These are phyloP conservation scores for Colletotrichum cereale DNA, from an alignment of 2,329 filamentous ascomycete genomes.

Conservation along the genomic window DNA sequence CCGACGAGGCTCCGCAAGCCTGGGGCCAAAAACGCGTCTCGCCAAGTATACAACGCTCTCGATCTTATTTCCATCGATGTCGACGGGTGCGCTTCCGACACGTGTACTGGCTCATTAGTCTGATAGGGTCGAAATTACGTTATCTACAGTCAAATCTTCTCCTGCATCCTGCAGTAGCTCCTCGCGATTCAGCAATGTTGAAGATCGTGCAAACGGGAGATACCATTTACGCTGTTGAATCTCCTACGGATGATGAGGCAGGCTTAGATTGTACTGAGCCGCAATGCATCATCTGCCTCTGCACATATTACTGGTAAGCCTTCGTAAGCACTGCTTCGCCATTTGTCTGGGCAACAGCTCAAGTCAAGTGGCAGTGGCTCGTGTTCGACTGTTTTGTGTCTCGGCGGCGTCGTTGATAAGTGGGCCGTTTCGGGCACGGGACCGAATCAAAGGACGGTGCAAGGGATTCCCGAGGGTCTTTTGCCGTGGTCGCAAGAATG, in stretches of 20 bases:
- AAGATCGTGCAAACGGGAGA: background rate
- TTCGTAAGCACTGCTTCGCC: background rate
- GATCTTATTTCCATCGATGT: background rate
- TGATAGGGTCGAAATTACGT: slow-evolving; percentile 1
- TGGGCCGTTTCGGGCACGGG: slow-evolving; percentile 23
- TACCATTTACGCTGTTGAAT: background rate
- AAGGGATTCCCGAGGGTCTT: slow-evolving; percentile 10
- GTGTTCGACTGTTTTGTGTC: slow-evolving; percentile 6
- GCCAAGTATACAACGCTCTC: background rate
- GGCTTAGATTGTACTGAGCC: background rate
- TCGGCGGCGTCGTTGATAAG: slow-evolving; percentile 18
- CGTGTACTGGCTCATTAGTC: slow-evolving; percentile 8
- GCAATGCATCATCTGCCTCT: background rate
- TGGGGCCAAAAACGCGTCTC: background rate
- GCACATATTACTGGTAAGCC: background rate
- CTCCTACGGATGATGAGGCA: background rate
- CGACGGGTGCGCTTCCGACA: background rate
- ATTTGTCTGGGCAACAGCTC: background rate
- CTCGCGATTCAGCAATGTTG: background rate
- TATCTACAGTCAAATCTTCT: slow-evolving; percentile 6
- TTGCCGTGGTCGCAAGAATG: slow-evolving; percentile 4
- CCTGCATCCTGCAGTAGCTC: slow-evolving; percentile 8
- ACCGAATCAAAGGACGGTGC: slow-evolving; percentile 22
- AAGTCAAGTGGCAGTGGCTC: slow-evolving; percentile 17
- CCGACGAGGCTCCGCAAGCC: background rate